Evolutionary conservation across 805 yeast genomes (phyloP).

Genomic region (Crinitomyces ghanaensis): DNA sequence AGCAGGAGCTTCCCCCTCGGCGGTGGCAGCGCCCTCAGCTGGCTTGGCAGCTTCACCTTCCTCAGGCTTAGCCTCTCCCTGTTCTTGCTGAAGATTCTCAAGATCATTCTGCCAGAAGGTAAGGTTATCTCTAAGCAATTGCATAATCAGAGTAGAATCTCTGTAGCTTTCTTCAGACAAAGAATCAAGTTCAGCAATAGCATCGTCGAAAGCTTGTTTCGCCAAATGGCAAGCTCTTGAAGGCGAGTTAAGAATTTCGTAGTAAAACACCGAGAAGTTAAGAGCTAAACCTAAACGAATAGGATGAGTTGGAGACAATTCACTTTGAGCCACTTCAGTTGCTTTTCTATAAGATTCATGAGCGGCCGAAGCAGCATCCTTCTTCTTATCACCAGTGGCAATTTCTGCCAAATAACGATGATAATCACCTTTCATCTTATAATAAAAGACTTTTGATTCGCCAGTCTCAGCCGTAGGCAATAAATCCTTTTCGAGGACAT

Average conservation of each 20-base stretch:
- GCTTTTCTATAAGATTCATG: constrained; percentile 95
- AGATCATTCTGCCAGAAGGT: constrained; percentile 88
- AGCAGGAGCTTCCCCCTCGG: constrained; percentile 7
- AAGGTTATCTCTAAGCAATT: constrained; percentile 93
- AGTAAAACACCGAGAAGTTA: constrained; percentile 95
- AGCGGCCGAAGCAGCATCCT: constrained; percentile 87
- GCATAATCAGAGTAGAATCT: constrained; percentile 97
- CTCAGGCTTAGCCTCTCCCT: constrained; percentile 9
- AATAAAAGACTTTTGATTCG: constrained; percentile 96
- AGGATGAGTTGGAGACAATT: constrained; percentile 98
- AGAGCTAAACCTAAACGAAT: constrained; percentile 96
- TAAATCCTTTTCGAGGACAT: constrained; percentile 78
- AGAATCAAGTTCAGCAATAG: constrained; percentile 96
- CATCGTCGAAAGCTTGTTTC: constrained; percentile 98
- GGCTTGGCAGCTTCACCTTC: constrained; percentile 12
- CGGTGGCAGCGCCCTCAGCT: constrained; percentile 8
- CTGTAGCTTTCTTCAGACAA: constrained; percentile 96
- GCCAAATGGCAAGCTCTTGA: constrained; percentile 98
- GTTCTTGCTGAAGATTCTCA: constrained; percentile 15
- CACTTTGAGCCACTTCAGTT: constrained; percentile 95
- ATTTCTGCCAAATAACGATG: constrained; percentile 99
- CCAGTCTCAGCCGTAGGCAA: constrained; percentile 94
- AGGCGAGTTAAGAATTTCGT: constrained; percentile 95
- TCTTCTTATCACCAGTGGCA: constrained; percentile 85
- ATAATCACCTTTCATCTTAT: constrained; percentile 99